phyloP scores from a whole-genome alignment of 2,329 filamentous ascomycete genomes.

The Ustulina deusta region DNA sequence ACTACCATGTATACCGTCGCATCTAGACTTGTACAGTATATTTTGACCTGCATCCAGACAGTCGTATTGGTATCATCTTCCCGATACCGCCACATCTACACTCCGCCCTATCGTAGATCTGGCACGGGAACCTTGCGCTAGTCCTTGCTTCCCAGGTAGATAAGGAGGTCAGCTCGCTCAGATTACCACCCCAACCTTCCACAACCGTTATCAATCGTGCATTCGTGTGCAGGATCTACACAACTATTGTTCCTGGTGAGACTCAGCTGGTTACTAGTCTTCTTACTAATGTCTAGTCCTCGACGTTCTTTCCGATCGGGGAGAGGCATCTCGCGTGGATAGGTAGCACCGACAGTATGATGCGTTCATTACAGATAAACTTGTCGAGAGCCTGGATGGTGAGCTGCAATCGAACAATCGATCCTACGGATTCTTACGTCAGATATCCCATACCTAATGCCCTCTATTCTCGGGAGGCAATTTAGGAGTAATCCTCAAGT shows the following conservation, averaged over 20 bases:
- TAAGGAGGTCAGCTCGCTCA: neutral
- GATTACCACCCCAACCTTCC: slow-evolving; percentile 15
- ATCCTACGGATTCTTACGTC: neutral
- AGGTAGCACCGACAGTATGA: neutral
- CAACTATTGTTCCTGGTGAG: slow-evolving; percentile 23
- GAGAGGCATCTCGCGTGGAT: neutral
- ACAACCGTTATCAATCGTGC: slow-evolving; percentile 16
- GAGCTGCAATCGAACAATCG: neutral
- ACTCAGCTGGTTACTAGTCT: slow-evolving; percentile 13
- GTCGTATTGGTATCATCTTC: neutral
- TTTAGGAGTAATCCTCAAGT: neutral
- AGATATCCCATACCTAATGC: neutral
- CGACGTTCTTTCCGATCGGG: neutral
- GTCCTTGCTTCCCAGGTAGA: slow-evolving; percentile 1
- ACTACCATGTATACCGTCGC: neutral
- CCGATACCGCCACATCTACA: neutral
- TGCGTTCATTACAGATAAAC: neutral
- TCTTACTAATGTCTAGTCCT: neutral
- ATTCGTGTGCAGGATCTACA: slow-evolving; percentile 20
- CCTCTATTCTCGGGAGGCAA: neutral
- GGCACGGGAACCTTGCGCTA: slow-evolving; percentile 17
- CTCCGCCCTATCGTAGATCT: neutral
- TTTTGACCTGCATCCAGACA: too few relatives aligned
- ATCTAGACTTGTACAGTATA: too few relatives aligned
- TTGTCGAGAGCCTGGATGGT: neutral